Percentiles rank a stretch among this genome's conserved stretches.
Conservation (phyloP, 768 basidiomycete species). For the Xerocomellus dryophilus region DNA sequence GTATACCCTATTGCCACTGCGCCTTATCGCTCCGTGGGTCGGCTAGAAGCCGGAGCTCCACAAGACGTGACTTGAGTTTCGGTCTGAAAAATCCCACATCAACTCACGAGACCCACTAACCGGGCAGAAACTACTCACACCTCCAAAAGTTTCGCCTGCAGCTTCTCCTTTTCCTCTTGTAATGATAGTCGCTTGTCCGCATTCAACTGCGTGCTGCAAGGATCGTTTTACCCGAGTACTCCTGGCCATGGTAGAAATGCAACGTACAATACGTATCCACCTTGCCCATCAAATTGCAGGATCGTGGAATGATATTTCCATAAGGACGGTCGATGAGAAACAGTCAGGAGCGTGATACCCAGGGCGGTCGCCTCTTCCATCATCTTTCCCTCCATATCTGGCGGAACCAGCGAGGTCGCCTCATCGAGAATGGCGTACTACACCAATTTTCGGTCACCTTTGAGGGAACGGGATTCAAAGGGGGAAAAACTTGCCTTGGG, state of each 20-base stretch:
- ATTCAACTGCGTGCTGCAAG: conserved; percentile 75
- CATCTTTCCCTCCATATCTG: conserved; percentile 91
- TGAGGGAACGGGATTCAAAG: not conserved
- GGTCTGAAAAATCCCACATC: conserved; percentile 45
- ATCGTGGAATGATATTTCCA: conserved; percentile 93
- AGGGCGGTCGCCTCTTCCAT: conserved; percentile 87
- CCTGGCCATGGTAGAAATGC: not conserved
- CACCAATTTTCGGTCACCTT: conserved; percentile 1
- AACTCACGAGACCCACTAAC: not conserved
- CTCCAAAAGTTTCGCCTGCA: conserved; percentile 83
- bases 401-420: conserved; percentile 90
- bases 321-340: conserved; percentile 90
- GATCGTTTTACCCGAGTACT: not conserved
- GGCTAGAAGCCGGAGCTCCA: conserved; percentile 54
- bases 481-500: conserved; percentile 62
- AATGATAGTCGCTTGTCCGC: conserved; percentile 85
- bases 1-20: not conserved
- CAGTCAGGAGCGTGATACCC: conserved; percentile 90
- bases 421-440: conserved; percentile 97
- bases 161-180: conserved; percentile 89
- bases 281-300: conserved; percentile 90
- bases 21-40: conserved; percentile 16
- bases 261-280: conserved; percentile 91
- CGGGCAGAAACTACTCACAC: conserved; percentile 52
- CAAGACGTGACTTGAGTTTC: conserved; percentile 73